Percentiles rank a stretch among this genome's conserved stretches.
Evolutionary conservation across 2,329 filamentous ascomycete species (phyloP).

Genomic region (Tolypocladium paradoxum): DNA sequence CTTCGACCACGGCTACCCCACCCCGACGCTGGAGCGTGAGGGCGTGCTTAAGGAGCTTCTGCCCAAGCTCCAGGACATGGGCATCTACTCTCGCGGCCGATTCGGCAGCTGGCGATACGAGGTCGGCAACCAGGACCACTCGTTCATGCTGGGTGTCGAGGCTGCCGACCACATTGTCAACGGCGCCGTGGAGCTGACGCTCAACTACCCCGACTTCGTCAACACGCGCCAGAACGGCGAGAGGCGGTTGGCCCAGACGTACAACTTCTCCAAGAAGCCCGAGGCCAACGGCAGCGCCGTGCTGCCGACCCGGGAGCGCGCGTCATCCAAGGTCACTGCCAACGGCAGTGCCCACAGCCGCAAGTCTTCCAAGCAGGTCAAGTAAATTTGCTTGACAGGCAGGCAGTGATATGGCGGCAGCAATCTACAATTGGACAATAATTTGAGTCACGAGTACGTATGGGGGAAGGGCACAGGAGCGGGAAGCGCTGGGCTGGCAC

Average conservation of each 20-base stretch:
- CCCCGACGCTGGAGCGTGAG: conserved; percentile 88
- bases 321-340: conserved; percentile 19
- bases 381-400: conserved; percentile 10
- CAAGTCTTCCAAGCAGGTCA: conserved; percentile 22
- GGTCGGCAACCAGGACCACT: conserved; percentile 93
- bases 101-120: conserved; percentile 99
- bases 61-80: conserved; percentile 81
- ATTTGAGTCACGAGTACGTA: neutral
- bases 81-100: conserved; percentile 89
- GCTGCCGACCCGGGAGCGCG: conserved; percentile 25
- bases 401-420: neutral
- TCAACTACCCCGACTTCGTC: conserved; percentile 96
- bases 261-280: conserved; percentile 23
- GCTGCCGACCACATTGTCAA: conserved; percentile 84
- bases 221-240: conserved; percentile 59
- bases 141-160: conserved; percentile 94
- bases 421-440: neutral
- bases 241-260: conserved; percentile 33
- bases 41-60: conserved; percentile 86
- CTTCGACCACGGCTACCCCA: conserved; percentile 98
- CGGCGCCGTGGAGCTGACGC: conserved; percentile 79
- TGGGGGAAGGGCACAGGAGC: neutral
- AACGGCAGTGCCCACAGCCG: conserved; percentile 16
- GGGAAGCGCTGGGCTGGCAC: neutral
- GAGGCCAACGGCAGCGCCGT: conserved; percentile 23